These are phyloP conservation scores for Tieghemostelium lacteum DNA, from an alignment of 78 protist species.

Conservation along the genomic window DNA sequence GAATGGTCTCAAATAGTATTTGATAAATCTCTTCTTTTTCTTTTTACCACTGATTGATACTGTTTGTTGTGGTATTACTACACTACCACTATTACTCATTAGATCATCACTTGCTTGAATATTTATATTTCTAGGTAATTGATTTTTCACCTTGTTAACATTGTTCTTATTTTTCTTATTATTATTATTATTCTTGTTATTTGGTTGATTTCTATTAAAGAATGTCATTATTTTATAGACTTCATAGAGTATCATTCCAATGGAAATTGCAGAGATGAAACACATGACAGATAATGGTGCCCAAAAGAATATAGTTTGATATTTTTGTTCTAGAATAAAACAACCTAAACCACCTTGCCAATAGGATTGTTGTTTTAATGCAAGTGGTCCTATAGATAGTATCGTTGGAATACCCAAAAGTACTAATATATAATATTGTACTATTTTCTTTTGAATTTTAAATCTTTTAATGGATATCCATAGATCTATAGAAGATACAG, in stretches of 20 bases:
- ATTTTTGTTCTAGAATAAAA: conserved; percentile 14
- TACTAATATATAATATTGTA: background rate
- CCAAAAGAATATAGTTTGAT: conserved; percentile 30
- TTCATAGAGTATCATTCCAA: conserved; percentile 10
- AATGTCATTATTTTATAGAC: conserved; percentile 25
- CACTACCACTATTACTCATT: background rate
- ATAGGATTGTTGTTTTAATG: background rate
- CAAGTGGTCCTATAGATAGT: conserved; percentile 16
- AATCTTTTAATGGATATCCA: conserved; percentile 13
- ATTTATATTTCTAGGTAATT: background rate
- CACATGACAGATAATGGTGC: conserved; percentile 16
- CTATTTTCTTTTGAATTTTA: background rate
- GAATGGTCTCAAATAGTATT: conserved; percentile 15
- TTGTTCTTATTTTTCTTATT: too few relatives aligned
- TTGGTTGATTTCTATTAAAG: too few relatives aligned
- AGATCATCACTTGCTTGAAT: background rate
- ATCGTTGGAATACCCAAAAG: conserved; percentile 3
- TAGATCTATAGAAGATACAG: conserved; percentile 1
- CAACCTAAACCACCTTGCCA: background rate
- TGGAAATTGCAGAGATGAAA: background rate
- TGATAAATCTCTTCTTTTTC: background rate
- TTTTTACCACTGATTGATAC: background rate
- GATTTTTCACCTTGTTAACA: background rate
- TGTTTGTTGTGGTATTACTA: background rate
- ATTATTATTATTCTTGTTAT: too few relatives aligned